Evolutionary conservation across 108 stramenopile genomes (phyloP), one percentile per base, ranked within the genome.

Genomic region (Mediolabrus comicus): DNA sequence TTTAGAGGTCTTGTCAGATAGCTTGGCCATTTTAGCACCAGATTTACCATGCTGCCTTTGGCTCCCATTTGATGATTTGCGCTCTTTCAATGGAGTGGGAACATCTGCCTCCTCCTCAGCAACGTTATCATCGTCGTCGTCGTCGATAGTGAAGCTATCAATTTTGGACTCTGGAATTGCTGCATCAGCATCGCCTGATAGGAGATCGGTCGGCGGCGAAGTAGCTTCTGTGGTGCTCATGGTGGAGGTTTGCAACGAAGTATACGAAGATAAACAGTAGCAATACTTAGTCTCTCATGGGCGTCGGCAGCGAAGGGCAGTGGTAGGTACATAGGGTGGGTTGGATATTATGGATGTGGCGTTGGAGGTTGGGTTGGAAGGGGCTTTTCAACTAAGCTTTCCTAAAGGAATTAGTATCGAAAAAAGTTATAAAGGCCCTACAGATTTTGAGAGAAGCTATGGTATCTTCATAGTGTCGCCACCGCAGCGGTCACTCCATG

Each of bases 1-100:
- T 9, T 59, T 30, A 19, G 59, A 59, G 16, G 59, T 59, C 59
- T 59, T 59, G 19, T 59, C 59, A 19, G 59, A 32, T 12, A 59
- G 34, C 59, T 59, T 59, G 29, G 33, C 34, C 32, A 32, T 34
- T 24, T 59, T 59, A 22, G 46, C 46, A 49, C 46, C 46, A 49
- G 46, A 49, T 24, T 24, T 49, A 22, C 46, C 22, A n/a, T n/a
- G n/a, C 0, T 17, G 2, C 46, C 22, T 49, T 9, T 49, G 22
- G n/a, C 17, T 49, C 14, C 46, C 46, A 49, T 17, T 9, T 49
- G 46, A 49, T 24, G 46, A 5, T 5, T n/a, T 16, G 41, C 41
- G 41, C 5, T 43, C 22, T 22, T 46, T 22, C 43, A 49, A 49
- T 49, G 46, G 46, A 49, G 46, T 24, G 46, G 22, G 22, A 17